Evolutionary conservation across 768 basidiomycete genomes (phyloP).

Genomic region (Boletus fagicola): DNA sequence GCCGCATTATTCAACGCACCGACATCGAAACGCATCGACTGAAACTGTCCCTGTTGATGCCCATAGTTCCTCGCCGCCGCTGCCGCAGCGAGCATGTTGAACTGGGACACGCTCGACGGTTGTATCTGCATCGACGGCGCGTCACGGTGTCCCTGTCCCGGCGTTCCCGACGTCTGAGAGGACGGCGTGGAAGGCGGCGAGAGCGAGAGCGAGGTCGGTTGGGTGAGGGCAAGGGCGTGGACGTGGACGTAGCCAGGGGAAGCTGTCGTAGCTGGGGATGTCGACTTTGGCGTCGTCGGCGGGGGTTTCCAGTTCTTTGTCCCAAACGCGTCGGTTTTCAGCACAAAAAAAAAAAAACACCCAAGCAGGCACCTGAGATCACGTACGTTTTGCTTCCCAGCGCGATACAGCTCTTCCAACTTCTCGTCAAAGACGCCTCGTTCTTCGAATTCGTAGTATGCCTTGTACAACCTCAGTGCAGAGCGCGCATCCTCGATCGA

Average conservation of each 20-base stretch:
- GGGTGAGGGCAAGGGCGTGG: no score
- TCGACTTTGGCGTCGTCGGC: conserved; percentile 7
- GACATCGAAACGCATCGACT: conserved; percentile 19
- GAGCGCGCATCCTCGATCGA: conserved; percentile 97
- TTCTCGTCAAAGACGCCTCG: conserved; percentile 80
- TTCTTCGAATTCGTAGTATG: conserved; percentile 73
- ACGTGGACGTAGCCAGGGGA: neutral
- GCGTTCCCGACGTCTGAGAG: neutral
- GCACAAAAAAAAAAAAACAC: neutral
- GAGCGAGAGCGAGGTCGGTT: conserved; percentile 1
- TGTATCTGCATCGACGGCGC: neutral
- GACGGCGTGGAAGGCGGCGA: conserved; percentile 6
- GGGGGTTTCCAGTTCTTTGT: conserved; percentile 61
- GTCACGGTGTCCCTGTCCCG: neutral
- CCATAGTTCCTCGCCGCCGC: conserved; percentile 26
- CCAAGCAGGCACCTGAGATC: neutral
- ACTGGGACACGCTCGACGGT: conserved; percentile 22
- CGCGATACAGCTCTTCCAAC: conserved; percentile 79
- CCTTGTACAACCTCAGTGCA: conserved; percentile 81
- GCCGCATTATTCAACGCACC: conserved; percentile 20
- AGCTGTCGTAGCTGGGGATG: neutral
- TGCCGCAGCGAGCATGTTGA: conserved; percentile 27
- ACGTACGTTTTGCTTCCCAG: conserved; percentile 71
- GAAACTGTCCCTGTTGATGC: conserved; percentile 22
- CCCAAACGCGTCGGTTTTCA: conserved; percentile 6